Conservation (phyloP, 768 basidiomycete species). For the Phanerochaete carnosa region DNA sequence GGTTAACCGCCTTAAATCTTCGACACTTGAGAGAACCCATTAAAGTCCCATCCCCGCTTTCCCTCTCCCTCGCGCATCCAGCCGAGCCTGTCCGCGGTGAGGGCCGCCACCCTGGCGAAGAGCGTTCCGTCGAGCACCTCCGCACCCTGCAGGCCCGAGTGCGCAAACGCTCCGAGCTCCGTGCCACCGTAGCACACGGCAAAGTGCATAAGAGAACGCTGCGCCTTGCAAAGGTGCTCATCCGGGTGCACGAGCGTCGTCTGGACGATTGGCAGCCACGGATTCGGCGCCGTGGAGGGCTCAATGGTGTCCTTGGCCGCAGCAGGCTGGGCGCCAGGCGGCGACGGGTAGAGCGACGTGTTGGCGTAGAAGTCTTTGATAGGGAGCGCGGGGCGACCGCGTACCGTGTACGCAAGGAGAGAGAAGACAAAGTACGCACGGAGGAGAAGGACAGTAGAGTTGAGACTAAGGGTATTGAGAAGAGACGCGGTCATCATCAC, state of each 20-base stretch:
- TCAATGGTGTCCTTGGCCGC: constrained; percentile 25
- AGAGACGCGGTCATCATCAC: constrained; percentile 57
- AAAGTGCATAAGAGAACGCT: constrained; percentile 50
- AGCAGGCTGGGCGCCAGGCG: constrained; percentile 21
- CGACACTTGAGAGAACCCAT: constrained; percentile 13
- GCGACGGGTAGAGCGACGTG: constrained; percentile 1
- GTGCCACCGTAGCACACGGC: constrained; percentile 41
- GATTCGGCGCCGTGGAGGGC: constrained; percentile 44
- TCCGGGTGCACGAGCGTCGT: constrained; percentile 54
- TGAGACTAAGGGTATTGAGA: constrained; percentile 28
- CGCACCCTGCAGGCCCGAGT: constrained; percentile 39
- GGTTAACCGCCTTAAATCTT: no score
- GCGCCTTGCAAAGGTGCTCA: constrained; percentile 51
- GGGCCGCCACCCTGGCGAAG: constrained; percentile 54
- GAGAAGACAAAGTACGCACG: constrained; percentile 51
- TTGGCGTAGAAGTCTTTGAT: constrained; percentile 45
- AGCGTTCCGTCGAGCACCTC: constrained; percentile 57
- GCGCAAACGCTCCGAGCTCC: constrained; percentile 29
- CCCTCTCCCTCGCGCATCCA: constrained; percentile 16
- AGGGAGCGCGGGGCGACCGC: constrained; percentile 49
- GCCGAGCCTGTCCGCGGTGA: constrained; percentile 39
- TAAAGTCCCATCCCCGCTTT: constrained; percentile 6
- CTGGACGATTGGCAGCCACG: constrained; percentile 60
- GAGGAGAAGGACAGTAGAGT: constrained; percentile 51
- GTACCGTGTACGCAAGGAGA: constrained; percentile 54